phyloP scores from a whole-genome alignment of 495 filamentous ascomycete species.

The Aspergillus haitiensis region DNA sequence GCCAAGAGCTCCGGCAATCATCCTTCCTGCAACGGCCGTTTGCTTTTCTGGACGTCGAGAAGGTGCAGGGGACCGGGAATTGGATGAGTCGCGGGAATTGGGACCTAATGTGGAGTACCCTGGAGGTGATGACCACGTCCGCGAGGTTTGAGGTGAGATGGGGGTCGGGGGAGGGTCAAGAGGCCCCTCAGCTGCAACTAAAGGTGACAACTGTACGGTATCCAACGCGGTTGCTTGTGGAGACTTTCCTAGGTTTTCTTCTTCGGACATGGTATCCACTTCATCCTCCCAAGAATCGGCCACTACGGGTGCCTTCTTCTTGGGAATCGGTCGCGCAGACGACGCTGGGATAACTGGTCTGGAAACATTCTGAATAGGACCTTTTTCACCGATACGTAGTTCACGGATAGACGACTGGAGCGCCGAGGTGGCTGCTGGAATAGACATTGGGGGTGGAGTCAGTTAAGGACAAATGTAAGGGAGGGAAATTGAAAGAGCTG shows the following conservation, averaged over 20 bases:
- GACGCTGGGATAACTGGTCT: constrained; percentile 25
- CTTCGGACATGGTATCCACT: constrained; percentile 31
- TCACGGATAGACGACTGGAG: constrained; percentile 47
- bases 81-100: constrained; percentile 4
- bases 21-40: constrained; percentile 80
- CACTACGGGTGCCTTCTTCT: constrained; percentile 45
- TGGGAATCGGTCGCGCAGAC: constrained; percentile 20
- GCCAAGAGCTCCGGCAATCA: constrained; percentile 89
- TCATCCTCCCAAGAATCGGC: constrained; percentile 91
- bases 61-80: constrained; percentile 8
- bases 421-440: constrained; percentile 31
- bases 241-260: constrained; percentile 9
- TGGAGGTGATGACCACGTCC: constrained; percentile 23
- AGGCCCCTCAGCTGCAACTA: constrained; percentile 41
- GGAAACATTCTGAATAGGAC: constrained; percentile 37
- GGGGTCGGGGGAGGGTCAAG: constrained; percentile 63
- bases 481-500: background rate
- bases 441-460: constrained; percentile 24
- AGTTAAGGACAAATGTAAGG: constrained; percentile 12
- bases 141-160: constrained; percentile 50
- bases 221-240: constrained; percentile 25
- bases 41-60: constrained; percentile 78
- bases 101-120: constrained; percentile 13
- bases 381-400: constrained; percentile 46
- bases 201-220: constrained; percentile 24